A percentile compares a stretch with the other conserved stretches of the same genome.
Evolutionary conservation across 768 basidiomycete species (phyloP).

Genomic region (Auricularia cornea): DNA sequence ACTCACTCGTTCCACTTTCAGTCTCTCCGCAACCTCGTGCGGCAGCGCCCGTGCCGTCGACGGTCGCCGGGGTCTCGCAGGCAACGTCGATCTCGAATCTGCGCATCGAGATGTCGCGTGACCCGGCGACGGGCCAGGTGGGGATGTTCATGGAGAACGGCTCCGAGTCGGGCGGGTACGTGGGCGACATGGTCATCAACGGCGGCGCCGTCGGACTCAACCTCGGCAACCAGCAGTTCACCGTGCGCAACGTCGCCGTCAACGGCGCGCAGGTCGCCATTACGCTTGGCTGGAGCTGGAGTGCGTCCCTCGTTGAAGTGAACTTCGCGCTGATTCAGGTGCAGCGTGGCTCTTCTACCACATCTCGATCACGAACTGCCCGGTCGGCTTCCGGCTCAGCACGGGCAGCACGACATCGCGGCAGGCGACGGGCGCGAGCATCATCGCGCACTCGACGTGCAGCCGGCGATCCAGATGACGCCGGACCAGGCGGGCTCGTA

Average conservation of each 20-base stretch:
- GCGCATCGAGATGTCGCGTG: conserved; percentile 31
- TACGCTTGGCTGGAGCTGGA: conserved; percentile 25
- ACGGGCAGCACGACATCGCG: conserved; percentile 33
- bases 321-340: no score
- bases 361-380: conserved; percentile 38
- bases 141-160: conserved; percentile 8
- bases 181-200: conserved; percentile 17
- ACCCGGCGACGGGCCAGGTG: conserved; percentile 12
- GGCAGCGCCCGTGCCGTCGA: conserved; percentile 6
- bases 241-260: conserved; percentile 49
- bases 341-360: conserved; percentile 42
- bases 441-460: background rate
- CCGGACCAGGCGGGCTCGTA: background rate
- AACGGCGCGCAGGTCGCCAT: conserved; percentile 38
- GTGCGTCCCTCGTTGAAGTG: conserved; percentile 8
- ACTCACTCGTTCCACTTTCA: no score
- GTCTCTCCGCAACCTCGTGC: conserved; percentile 14
- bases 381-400: conserved; percentile 48
- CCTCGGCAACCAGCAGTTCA: conserved; percentile 68
- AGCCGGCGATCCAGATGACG: background rate
- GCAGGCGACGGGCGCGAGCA: background rate
- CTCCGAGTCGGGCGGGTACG: conserved; percentile 16
- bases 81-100: conserved; percentile 54
- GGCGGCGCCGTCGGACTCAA: background rate
- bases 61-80: conserved; percentile 16